These are phyloP conservation scores for Fraxinus nigra DNA, from an alignment of 305 asterid species.

Conservation along the genomic window DNA sequence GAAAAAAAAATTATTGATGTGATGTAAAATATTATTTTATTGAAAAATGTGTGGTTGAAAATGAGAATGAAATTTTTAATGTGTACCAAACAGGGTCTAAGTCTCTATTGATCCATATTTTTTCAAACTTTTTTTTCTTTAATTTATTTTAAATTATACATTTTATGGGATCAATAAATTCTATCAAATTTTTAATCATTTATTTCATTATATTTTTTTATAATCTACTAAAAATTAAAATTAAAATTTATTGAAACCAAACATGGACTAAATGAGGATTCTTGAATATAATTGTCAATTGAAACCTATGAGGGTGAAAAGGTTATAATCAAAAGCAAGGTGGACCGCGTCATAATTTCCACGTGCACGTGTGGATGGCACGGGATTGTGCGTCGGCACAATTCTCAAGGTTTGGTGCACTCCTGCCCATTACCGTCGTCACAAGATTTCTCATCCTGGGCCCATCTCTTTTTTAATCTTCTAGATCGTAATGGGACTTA, in stretches of 20 bases:
- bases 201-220: not conserved
- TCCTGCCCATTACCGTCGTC: not conserved
- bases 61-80: too few species aligned
- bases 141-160: too few species aligned
- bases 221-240: too few species aligned
- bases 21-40: too few species aligned
- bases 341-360: not conserved
- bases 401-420: not conserved
- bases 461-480: not conserved
- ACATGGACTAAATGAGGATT: not conserved
- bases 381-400: not conserved
- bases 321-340: not conserved
- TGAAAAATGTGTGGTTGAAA: too few species aligned
- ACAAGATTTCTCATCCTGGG: not conserved
- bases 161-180: too few species aligned
- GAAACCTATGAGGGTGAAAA: not conserved
- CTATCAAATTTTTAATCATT: too few species aligned
- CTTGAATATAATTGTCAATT: not conserved
- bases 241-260: not conserved
- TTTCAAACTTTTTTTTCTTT: too few species aligned
- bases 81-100: too few species aligned
- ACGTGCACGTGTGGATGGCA: not conserved
- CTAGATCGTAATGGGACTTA: not conserved
- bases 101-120: too few species aligned
- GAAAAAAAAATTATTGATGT: too few species aligned